These are phyloP conservation scores for Pneumocystis murina DNA, from an alignment of 1,139 yeast species.

Conservation along the genomic window DNA sequence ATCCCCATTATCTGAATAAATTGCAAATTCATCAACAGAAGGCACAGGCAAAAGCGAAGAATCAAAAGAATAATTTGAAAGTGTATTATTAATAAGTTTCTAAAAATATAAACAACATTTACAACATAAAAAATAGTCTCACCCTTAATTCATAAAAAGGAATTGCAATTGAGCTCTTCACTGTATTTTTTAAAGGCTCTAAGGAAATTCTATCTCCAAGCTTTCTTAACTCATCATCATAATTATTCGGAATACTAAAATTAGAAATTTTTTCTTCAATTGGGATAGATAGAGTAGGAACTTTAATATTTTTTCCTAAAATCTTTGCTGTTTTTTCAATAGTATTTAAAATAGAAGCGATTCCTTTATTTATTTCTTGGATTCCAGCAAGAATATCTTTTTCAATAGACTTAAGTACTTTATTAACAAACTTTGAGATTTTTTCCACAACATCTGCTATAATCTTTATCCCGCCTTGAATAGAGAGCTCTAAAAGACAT, in stretches of 20 bases:
- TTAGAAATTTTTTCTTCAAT: conserved; percentile 43
- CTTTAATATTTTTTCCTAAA: conserved; percentile 33
- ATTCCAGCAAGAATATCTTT: conserved; percentile 51
- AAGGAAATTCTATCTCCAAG: conserved; percentile 28
- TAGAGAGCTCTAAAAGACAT: conserved; percentile 60
- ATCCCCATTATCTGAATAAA: conserved; percentile 18
- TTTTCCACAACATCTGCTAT: conserved; percentile 61
- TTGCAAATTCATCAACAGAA: conserved; percentile 11
- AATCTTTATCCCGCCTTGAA: conserved; percentile 55
- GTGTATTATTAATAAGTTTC: conserved; percentile 9
- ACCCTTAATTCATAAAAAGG: conserved; percentile 40
- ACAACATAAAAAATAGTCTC: conserved; percentile 14
- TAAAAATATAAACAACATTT: background rate
- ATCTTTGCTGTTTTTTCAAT: conserved; percentile 35
- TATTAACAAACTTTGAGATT: conserved; percentile 44
- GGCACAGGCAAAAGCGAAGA: conserved; percentile 20
- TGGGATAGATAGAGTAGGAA: conserved; percentile 33
- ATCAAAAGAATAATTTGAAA: conserved; percentile 14
- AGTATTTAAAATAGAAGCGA: conserved; percentile 29
- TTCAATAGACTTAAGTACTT: conserved; percentile 40
- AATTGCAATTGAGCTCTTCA: conserved; percentile 31
- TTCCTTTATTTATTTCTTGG: conserved; percentile 36
- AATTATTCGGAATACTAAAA: conserved; percentile 47
- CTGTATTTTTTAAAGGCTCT: conserved; percentile 37
- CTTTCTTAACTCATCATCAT: conserved; percentile 37